Evolutionary conservation across 371 early-diverging fungal species (phyloP).

Genomic region (Encephalitozoon hellem): DNA sequence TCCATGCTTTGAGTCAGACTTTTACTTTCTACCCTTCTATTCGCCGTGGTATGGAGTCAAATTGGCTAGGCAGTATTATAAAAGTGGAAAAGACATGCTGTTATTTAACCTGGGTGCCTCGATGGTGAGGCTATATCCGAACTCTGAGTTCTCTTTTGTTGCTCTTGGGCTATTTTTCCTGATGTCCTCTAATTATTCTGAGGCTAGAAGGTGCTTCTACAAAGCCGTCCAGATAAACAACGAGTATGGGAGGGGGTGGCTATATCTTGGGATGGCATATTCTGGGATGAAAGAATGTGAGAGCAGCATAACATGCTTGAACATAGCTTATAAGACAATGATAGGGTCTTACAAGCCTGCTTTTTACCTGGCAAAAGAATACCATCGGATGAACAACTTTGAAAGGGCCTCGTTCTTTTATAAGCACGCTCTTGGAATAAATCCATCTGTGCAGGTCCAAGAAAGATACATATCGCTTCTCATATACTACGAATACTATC

Average conservation of each 20-base stretch:
- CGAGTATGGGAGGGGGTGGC: neutral
- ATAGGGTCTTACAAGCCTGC: constrained; percentile 21
- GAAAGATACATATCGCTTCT: constrained; percentile 23
- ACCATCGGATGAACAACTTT: constrained; percentile 41
- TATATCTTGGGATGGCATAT: constrained; percentile 43
- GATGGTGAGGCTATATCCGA: neutral
- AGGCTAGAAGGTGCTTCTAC: constrained; percentile 36
- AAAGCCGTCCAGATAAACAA: constrained; percentile 24
- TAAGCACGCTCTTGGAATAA: constrained; percentile 14
- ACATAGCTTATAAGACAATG: constrained; percentile 33
- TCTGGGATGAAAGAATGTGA: constrained; percentile 41
- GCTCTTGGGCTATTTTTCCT: constrained; percentile 40
- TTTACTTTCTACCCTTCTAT: neutral
- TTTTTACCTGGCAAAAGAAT: constrained; percentile 46
- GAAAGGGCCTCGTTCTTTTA: constrained; percentile 41
- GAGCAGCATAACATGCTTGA: constrained; percentile 25
- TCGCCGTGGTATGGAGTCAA: constrained; percentile 13
- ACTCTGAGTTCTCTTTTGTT: constrained; percentile 23
- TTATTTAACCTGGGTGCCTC: constrained; percentile 19
- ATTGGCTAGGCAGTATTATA: constrained; percentile 6
- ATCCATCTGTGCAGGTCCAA: neutral
- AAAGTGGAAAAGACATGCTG: neutral
- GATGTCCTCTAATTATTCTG: constrained; percentile 21
- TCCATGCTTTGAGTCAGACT: neutral
- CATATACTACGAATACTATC: constrained; percentile 47